These are phyloP conservation scores for Saccharomyces pastorianus DNA, from an alignment of 1,139 yeast genomes.

Conservation along the genomic window DNA sequence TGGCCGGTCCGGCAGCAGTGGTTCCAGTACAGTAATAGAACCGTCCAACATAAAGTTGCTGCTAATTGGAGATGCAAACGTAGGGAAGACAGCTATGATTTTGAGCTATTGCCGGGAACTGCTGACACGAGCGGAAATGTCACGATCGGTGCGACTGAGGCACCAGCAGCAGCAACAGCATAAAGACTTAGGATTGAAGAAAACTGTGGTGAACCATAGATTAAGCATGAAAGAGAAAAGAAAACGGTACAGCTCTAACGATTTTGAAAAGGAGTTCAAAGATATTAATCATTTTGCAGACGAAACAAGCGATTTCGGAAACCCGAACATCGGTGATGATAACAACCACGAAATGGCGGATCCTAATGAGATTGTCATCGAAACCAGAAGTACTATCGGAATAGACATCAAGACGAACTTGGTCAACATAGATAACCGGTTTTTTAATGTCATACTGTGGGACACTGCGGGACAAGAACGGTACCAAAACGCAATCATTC, in stretches of 20 bases:
- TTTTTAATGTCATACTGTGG: slow-evolving; percentile 45
- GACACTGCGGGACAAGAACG: slow-evolving; percentile 63
- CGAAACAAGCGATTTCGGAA: not conserved
- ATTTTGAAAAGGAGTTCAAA: slow-evolving; percentile 26
- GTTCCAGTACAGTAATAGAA: slow-evolving; percentile 9
- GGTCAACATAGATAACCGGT: slow-evolving; percentile 54
- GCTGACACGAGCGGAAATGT: slow-evolving; percentile 22
- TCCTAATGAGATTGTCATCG: slow-evolving; percentile 23
- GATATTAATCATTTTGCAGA: not conserved
- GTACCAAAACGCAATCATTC: slow-evolving; percentile 47
- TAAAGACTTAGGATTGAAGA: not conserved
- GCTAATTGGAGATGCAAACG: slow-evolving; percentile 38
- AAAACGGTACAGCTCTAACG: slow-evolving; percentile 30
- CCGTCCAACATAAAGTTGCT: slow-evolving; percentile 32
- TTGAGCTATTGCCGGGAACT: slow-evolving; percentile 36
- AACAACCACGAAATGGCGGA: slow-evolving; percentile 3
- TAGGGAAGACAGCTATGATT: slow-evolving; percentile 38
- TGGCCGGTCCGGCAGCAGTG: slow-evolving; percentile 7
- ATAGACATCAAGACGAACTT: slow-evolving; percentile 56
- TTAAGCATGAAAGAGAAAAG: slow-evolving; percentile 18
- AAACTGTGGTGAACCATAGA: not conserved
- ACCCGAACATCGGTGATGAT: not conserved
- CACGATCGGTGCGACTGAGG: slow-evolving; percentile 7
- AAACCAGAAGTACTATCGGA: slow-evolving; percentile 46
- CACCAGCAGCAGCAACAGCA: not conserved